Conservation (phyloP, 306 rosid species). For the Acacia confusa region DNA sequence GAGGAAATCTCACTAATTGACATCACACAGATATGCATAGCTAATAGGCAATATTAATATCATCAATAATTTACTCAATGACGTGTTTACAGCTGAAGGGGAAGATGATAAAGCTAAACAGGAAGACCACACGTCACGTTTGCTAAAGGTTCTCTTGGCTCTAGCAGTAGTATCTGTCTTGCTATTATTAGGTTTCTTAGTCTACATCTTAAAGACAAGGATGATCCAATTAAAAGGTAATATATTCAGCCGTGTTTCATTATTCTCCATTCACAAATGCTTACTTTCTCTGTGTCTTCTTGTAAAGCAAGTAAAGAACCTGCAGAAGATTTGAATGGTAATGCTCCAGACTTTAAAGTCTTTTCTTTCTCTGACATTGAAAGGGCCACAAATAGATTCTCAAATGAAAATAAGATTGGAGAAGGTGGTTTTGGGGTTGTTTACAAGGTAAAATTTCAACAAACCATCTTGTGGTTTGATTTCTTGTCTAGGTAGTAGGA, state of each 20-base stretch:
- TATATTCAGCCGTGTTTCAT: neutral
- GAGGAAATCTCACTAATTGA: neutral
- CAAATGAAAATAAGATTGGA: conserved; percentile 36
- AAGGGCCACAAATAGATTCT: conserved; percentile 35
- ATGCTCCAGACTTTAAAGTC: conserved; percentile 26
- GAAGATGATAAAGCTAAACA: neutral
- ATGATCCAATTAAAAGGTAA: conserved; percentile 15
- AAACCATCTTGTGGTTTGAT: neutral
- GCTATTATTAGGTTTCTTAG: neutral
- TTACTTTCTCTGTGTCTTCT: neutral
- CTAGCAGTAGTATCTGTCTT: neutral
- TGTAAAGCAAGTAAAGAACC: neutral
- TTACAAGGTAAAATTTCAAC: conserved; percentile 33
- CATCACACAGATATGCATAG: neutral
- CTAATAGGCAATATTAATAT: too few species aligned
- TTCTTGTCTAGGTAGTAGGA: neutral
- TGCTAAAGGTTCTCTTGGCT: neutral
- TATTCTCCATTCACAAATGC: neutral
- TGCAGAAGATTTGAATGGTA: conserved; percentile 24
- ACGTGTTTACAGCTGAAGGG: conserved; percentile 6
- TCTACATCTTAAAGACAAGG: neutral
- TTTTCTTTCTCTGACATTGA: conserved; percentile 21
- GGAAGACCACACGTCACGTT: neutral
- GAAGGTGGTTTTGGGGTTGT: conserved; percentile 22
- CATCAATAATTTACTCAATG: neutral